Evolutionary conservation across 169 alveolate genomes (phyloP), one percentile per base, ranked within the genome.

Genomic region (Fabrea salina): DNA sequence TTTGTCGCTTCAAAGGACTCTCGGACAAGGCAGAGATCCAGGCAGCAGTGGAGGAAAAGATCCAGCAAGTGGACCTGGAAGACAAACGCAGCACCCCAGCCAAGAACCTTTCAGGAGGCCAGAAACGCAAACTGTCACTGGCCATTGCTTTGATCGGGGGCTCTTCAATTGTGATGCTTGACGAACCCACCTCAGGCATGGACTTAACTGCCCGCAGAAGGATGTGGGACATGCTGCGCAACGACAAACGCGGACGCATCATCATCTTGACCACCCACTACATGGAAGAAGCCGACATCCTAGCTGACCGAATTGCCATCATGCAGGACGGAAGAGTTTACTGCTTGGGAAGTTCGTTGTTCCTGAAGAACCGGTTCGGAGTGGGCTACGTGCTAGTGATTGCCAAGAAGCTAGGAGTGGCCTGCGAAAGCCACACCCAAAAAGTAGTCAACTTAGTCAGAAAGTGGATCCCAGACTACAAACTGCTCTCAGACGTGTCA

Each of bases 151-250:
- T 95, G 50, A 89, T 94, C 13, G 96, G 96, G 1, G 88, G 90
- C 41, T 85, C 97, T 0, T 71, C 77, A 51, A 79, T 95, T 25
- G 84, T 95, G 22, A 64, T 95, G 43, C 82, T 95, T 22, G 96
- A 95, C 89, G 97, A 95, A 71, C 98, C 98, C 39, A 89, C 97
- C 4, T 85, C 93, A 51, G 98, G 97, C 11, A 87, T 95, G 90
- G 98, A 95, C 72, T 87, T 90, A 22, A 82, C 85, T 3, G 90
- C 96, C 0, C 87, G 95, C 67, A 88, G 95, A 76, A 79, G 82
- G 27, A 83, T 93, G n/a, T 94, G 96, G 95, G 93, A 93, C 44
- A 79, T 93, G 79, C 84, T 95, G 22, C 82, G 90, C 54, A 74
- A 71, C 19, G 72, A 80, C 51, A 82, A 86, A 50, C 43, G 72